These are phyloP conservation scores for Pachysolen tannophilus DNA, from an alignment of 805 yeast species.

Conservation along the genomic window DNA sequence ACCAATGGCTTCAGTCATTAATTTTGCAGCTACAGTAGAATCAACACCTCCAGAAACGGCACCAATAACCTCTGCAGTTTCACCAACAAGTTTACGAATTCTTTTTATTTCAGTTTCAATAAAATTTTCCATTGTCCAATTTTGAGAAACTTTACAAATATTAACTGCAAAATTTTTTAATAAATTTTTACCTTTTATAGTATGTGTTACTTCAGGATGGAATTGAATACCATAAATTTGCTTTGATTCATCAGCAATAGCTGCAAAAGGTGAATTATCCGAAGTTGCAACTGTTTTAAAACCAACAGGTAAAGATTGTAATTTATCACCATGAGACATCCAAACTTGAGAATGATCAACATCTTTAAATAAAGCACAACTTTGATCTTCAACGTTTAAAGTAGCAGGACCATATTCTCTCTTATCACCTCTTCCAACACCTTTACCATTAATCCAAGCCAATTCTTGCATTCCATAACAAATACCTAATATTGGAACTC, in stretches of 20 bases:
- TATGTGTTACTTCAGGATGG: conserved; percentile 98
- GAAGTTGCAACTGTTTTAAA: conserved; percentile 86
- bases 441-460: conserved; percentile 95
- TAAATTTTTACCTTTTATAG: conserved; percentile 80
- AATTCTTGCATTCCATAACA: conserved; percentile 99
- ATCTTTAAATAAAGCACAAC: conserved; percentile 72
- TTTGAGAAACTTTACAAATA: conserved; percentile 79
- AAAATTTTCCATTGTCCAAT: conserved; percentile 98
- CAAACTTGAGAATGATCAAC: conserved; percentile 94
- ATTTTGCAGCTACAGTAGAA: conserved; percentile 97
- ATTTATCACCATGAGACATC: conserved; percentile 99
- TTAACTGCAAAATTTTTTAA: conserved; percentile 89
- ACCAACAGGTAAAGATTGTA: conserved; percentile 82
- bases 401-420: conserved; percentile 98
- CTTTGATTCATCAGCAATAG: conserved; percentile 69
- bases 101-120: conserved; percentile 94
- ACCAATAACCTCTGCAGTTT: conserved; percentile 97
- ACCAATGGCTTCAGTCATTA: conserved; percentile 97
- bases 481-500: conserved; percentile 93
- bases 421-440: conserved; percentile 92
- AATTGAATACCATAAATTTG: conserved; percentile 92
- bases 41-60: conserved; percentile 99
- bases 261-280: conserved; percentile 93
- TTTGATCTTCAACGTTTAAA: conserved; percentile 60
- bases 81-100: conserved; percentile 87